Percentiles rank a stretch among this genome's conserved stretches.
phyloP scores from a whole-genome alignment of 345 rosid genomes.

The Moringa oleifera region DNA sequence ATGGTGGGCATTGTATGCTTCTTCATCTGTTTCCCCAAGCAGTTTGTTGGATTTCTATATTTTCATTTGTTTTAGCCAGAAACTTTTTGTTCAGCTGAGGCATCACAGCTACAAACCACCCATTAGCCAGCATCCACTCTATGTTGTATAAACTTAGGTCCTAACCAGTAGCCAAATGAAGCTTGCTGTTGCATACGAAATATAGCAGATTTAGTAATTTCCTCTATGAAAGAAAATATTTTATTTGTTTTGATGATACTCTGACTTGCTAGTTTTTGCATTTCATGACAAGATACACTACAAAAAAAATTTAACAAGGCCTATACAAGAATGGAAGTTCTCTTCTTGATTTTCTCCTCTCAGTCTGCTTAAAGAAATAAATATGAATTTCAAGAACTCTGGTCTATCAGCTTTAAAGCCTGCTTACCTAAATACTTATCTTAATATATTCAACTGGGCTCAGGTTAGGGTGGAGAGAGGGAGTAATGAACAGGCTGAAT shows the following conservation, averaged over 20 bases:
- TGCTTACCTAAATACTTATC: too few species aligned
- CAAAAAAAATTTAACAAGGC: too few species aligned
- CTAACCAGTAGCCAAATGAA: slow-evolving; percentile 20
- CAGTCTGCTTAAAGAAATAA: background rate
- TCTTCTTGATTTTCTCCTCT: background rate
- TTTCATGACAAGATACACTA: background rate
- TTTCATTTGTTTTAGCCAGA: slow-evolving; percentile 20
- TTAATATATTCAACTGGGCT: too few species aligned
- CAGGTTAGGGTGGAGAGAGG: too few species aligned
- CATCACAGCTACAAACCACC: slow-evolving; percentile 8
- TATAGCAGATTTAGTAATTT: slow-evolving; percentile 16
- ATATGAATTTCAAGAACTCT: background rate
- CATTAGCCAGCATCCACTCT: slow-evolving; percentile 22
- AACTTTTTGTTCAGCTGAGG: slow-evolving; percentile 12
- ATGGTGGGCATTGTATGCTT: background rate
- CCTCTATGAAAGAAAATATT: background rate
- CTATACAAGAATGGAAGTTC: background rate
- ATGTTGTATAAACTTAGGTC: slow-evolving; percentile 29
- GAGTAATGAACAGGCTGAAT: background rate
- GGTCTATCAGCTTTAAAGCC: too few species aligned
- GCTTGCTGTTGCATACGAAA: slow-evolving; percentile 20
- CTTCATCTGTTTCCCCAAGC: slow-evolving; percentile 11
- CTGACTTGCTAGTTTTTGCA: slow-evolving; percentile 6
- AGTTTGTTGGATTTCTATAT: slow-evolving; percentile 25
- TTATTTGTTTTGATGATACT: background rate